Base-by-base conservation (phyloP, 108 stramenopile species). In the Discostella stelligeroides region DNA sequence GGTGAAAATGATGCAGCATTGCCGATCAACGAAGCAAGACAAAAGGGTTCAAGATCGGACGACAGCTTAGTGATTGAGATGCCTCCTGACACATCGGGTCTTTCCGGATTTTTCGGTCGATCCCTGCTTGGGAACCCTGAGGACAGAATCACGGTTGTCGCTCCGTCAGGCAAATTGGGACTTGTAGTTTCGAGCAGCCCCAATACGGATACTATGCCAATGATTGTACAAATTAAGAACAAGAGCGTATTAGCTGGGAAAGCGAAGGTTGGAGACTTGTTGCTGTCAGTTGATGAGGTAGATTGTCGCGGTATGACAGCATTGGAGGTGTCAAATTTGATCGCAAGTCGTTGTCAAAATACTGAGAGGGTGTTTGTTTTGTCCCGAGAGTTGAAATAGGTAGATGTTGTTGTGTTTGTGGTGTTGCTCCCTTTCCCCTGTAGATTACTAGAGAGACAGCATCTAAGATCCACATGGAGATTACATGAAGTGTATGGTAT, bases 241-340 rank as follows among this genome's bases (percentile, higher is more conserved):
- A 38, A 42, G 5, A 62, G 61, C 15, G 41, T 29, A 25, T 20
- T 62, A 38, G 2, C 17, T 14, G 42, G 61, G 14, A 17, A 13
- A 12, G 61, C 39, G 1, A 7, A 42, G 11, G 40, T 42, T 24
- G 61, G 61, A 41, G 61, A 62, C 28, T 47, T 62, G 41, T 29
- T 62, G 18, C 61, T 62, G 61, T 47, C 25, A 20, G 42, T 62
- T 15, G 61, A 62, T 29, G 61, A 62, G 61, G 61, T 62, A 8
- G 61, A 62, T 30, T 62, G 61, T 43, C 61, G 42, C 3, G 61
- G 61, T 28, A 62, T 62, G 61, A 17, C 61, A 25, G 42, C 61
- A 14, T 20, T 37, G 38, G 61, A 62, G 46, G 61, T 43, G 1
- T 62, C 61, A 25, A 41, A 45, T 41, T 24, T 29, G 45, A 62